These are phyloP conservation scores for Symmetrospora coprosmae DNA, from an alignment of 768 basidiomycete species.

Conservation along the genomic window DNA sequence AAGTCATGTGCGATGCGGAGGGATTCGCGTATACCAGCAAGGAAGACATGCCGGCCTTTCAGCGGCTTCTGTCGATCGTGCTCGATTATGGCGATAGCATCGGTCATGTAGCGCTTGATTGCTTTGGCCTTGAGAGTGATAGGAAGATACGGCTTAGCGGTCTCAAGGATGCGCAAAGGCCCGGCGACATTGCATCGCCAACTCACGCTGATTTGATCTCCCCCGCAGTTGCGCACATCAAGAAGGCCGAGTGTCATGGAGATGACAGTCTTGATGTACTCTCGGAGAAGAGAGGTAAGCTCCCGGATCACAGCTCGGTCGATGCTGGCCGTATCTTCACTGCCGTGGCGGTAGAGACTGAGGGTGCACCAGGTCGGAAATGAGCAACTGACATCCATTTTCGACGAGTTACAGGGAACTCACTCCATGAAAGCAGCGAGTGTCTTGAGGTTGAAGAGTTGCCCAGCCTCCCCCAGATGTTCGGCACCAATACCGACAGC, in stretches of 20 bases:
- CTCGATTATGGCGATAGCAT: too few relatives aligned
- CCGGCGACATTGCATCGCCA: neutral
- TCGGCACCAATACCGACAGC: neutral
- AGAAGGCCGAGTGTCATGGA: neutral
- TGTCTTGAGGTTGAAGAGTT: neutral
- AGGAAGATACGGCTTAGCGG: too few relatives aligned
- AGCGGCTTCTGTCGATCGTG: too few relatives aligned
- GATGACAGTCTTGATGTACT: neutral
- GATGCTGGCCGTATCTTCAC: neutral
- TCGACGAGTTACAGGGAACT: neutral
- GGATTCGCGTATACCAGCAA: too few relatives aligned
- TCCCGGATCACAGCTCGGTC: neutral
- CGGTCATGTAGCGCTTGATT: neutral
- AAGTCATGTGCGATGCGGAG: too few relatives aligned
- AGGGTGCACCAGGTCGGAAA: too few relatives aligned
- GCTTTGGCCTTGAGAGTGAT: neutral
- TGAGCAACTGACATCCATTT: neutral
- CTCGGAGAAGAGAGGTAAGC: neutral
- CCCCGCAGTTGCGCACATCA: neutral
- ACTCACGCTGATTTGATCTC: neutral
- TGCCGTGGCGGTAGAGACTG: slow-evolving; percentile 3
- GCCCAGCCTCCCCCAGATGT: neutral
- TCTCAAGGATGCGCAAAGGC: neutral
- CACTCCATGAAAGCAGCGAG: neutral
- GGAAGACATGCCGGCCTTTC: too few relatives aligned